phyloP scores from a whole-genome alignment of 345 rosid genomes.

The Lepidium sativum region DNA sequence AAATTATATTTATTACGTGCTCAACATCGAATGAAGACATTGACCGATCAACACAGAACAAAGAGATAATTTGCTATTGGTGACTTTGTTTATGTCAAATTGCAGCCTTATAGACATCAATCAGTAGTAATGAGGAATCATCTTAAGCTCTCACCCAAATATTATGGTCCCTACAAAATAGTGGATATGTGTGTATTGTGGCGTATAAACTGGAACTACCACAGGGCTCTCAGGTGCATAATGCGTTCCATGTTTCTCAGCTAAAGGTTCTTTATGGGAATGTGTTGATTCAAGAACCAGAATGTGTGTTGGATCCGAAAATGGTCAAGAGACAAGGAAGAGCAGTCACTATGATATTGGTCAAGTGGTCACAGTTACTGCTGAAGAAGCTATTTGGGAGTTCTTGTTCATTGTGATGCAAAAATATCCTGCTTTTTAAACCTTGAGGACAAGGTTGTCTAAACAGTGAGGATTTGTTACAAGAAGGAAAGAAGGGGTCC shows the following conservation, averaged over 20 bases:
- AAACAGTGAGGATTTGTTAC: too few species aligned
- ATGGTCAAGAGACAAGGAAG: background rate
- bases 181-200: background rate
- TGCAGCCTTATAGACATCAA: background rate
- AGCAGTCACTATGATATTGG: background rate
- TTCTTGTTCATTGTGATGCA: background rate
- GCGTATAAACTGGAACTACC: too few species aligned
- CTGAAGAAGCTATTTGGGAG: background rate
- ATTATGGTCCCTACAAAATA: background rate
- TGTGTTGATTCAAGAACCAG: background rate
- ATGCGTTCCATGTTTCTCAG: too few species aligned
- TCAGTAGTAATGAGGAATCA: background rate
- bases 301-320: background rate
- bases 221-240: too few species aligned
- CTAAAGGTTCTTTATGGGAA: too few species aligned
- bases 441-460: background rate
- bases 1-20: background rate
- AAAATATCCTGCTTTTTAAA: background rate
- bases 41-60: background rate
- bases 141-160: background rate
- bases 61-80: background rate
- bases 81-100: background rate
- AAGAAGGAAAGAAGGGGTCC: too few species aligned
- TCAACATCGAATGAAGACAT: background rate
- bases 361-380: background rate